Percentiles rank a stretch among this genome's conserved stretches.
These are phyloP conservation scores for Botryotinia calthae DNA, from an alignment of 2,329 filamentous ascomycete genomes.

Conservation along the genomic window DNA sequence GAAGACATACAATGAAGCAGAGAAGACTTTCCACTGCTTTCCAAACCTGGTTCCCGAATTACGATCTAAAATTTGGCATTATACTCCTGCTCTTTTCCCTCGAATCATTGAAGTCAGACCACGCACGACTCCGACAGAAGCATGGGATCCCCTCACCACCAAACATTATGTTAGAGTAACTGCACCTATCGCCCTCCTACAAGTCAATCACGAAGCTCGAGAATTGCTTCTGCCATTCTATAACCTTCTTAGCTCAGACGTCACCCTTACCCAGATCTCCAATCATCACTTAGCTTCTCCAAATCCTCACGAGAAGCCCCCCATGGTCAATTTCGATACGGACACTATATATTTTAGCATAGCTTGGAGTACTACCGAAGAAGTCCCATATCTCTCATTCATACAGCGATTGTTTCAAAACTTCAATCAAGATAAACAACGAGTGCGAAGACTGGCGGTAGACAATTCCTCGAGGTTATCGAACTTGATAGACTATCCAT, in stretches of 20 bases:
- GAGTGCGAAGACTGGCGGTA: not conserved
- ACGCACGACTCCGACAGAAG: not conserved
- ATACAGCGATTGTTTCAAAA: not conserved
- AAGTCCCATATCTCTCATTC: not conserved
- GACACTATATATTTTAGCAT: slow-evolving; percentile 4
- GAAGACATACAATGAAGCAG: not conserved
- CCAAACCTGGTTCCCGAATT: not conserved
- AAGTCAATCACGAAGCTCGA: slow-evolving; percentile 1
- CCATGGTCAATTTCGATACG: not conserved
- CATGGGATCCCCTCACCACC: slow-evolving; percentile 11
- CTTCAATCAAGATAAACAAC: not conserved
- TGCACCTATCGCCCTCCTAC: not conserved
- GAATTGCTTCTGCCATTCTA: not conserved
- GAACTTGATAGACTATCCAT: not conserved
- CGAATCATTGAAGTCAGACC: slow-evolving; percentile 16
- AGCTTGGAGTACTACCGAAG: slow-evolving; percentile 3
- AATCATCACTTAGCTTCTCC: not conserved
- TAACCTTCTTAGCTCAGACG: slow-evolving; percentile 1
- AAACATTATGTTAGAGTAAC: slow-evolving; percentile 1
- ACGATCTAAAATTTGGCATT: not conserved
- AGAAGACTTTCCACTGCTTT: not conserved
- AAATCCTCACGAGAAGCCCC: not conserved
- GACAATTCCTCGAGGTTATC: not conserved
- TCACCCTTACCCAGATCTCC: not conserved
- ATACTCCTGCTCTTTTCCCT: not conserved